These are phyloP conservation scores for Candida silvatica DNA, from an alignment of 805 yeast species.

Conservation along the genomic window DNA sequence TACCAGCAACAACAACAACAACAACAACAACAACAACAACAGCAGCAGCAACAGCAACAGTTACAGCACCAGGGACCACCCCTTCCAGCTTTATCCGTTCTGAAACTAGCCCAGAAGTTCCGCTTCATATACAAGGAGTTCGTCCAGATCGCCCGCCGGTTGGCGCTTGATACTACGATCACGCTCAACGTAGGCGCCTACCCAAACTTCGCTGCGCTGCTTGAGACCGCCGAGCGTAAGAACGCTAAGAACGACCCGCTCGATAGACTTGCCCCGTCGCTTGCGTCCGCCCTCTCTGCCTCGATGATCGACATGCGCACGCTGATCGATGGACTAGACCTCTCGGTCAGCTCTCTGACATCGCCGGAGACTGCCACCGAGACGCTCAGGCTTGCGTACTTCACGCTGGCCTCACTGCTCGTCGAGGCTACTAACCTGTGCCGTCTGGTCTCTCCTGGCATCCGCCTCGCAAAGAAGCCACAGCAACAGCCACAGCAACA, in stretches of 20 bases:
- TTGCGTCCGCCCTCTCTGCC: conserved; percentile 11
- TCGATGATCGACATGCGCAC: conserved; percentile 16
- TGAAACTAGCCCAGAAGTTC: conserved; percentile 15
- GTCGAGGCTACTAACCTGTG: conserved; percentile 19
- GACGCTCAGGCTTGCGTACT: conserved; percentile 18
- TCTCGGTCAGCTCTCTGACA: conserved; percentile 6
- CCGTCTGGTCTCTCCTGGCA: conserved; percentile 16
- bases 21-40: conserved; percentile 3
- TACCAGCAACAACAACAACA: not conserved
- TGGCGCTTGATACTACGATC: conserved; percentile 9
- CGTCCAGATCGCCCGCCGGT: conserved; percentile 6
- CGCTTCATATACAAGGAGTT: conserved; percentile 16
- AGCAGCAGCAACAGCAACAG: conserved; percentile 3
- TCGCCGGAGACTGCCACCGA: conserved; percentile 6
- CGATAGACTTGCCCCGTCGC: conserved; percentile 9
- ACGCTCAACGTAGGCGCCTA: conserved; percentile 10
- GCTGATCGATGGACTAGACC: conserved; percentile 10
- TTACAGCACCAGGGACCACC: conserved; percentile 7
- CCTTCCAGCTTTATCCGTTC: too few species aligned
- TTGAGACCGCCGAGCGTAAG: conserved; percentile 14
- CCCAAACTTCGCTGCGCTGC: conserved; percentile 9
- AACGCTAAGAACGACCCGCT: conserved; percentile 7
- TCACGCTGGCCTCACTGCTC: conserved; percentile 20
- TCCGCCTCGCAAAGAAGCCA: not conserved
- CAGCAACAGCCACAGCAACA: not conserved